Percentiles rank a stretch among this genome's conserved stretches.
phyloP scores from a whole-genome alignment of 164 flowering plant genomes.

The Litsea cubeba region DNA sequence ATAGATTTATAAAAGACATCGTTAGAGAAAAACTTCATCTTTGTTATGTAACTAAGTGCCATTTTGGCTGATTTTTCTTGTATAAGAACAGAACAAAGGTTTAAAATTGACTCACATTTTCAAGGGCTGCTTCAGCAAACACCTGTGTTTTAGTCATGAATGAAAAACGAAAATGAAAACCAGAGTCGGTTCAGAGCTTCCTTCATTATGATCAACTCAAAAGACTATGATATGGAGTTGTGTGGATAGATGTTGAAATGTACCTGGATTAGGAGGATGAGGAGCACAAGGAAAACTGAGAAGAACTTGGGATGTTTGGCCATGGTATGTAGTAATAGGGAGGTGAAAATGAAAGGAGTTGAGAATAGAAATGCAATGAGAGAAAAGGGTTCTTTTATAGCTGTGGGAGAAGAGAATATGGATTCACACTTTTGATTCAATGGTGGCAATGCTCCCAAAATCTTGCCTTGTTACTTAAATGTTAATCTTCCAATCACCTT shows the following conservation, averaged over 20 bases:
- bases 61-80: neutral
- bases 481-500: too few relatives aligned
- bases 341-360: neutral
- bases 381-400: slow-evolving; percentile 5
- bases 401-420: neutral
- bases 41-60: neutral
- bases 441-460: neutral
- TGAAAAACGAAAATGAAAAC: neutral
- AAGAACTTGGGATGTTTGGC: neutral
- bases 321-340: neutral
- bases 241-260: neutral
- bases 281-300: slow-evolving; percentile 6
- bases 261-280: slow-evolving; percentile 3
- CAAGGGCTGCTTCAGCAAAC: slow-evolving; percentile 2
- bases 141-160: slow-evolving; percentile 6
- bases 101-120: slow-evolving; percentile 3
- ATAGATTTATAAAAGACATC: neutral
- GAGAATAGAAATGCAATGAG: neutral
- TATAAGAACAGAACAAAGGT: neutral
- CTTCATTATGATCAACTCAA: neutral
- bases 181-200: neutral
- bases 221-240: neutral
- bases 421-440: neutral
- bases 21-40: too few relatives aligned
- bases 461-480: too few relatives aligned